phyloP scores from a whole-genome alignment of 2,329 filamentous ascomycete species.

The Diaporthe vexans region DNA sequence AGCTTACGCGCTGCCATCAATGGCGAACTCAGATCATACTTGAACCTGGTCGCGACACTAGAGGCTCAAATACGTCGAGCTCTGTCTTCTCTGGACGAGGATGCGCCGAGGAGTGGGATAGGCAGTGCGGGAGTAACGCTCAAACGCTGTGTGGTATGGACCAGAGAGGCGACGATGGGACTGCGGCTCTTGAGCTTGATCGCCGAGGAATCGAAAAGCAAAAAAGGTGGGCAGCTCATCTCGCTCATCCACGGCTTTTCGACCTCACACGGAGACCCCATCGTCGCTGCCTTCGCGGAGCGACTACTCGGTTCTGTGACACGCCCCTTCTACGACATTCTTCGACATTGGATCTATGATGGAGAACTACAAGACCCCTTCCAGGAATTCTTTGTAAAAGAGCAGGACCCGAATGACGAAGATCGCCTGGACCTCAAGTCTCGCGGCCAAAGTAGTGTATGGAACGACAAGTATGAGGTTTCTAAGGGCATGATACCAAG shows the following conservation, averaged over 20 bases:
- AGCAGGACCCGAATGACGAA: constrained; percentile 74
- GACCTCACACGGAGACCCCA: constrained; percentile 93
- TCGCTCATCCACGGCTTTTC: constrained; percentile 95
- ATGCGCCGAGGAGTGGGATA: constrained; percentile 76
- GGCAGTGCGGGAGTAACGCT: constrained; percentile 92
- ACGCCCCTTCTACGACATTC: constrained; percentile 94
- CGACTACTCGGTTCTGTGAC: constrained; percentile 89
- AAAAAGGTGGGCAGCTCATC: constrained; percentile 91
- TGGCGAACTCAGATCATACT: constrained; percentile 87
- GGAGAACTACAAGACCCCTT: constrained; percentile 98
- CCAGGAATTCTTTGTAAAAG: constrained; percentile 93
- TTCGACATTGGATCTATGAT: constrained; percentile 98
- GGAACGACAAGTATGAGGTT: constrained; percentile 97
- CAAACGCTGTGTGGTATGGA: constrained; percentile 97
- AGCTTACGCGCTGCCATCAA: constrained; percentile 90
- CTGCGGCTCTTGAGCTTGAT: constrained; percentile 93
- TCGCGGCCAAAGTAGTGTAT: constrained; percentile 86
- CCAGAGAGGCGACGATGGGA: constrained; percentile 95
- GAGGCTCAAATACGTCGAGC: constrained; percentile 93
- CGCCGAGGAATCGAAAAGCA: constrained; percentile 87
- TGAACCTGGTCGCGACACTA: constrained; percentile 90
- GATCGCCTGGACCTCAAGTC: constrained; percentile 62
- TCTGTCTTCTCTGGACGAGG: constrained; percentile 79
- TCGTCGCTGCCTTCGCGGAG: constrained; percentile 94
- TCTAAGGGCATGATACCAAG: constrained; percentile 89